Percentiles rank a stretch among this genome's conserved stretches.
Conservation (phyloP, 169 alveolate genomes). For the Fabrea salina region DNA sequence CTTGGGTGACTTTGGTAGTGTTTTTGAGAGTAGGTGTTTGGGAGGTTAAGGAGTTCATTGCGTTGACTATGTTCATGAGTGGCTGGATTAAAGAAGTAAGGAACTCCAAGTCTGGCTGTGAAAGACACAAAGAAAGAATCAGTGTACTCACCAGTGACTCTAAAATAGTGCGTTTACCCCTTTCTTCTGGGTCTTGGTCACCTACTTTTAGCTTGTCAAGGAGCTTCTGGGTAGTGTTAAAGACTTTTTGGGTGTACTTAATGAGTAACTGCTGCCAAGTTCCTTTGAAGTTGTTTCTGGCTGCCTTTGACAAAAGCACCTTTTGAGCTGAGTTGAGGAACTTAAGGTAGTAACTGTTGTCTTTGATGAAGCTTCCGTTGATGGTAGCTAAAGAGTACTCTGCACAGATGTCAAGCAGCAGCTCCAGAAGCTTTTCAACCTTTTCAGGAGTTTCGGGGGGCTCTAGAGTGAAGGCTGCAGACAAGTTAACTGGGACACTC, state of each 20-base stretch:
- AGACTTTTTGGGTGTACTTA: neutral
- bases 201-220: neutral
- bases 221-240: neutral
- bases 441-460: neutral
- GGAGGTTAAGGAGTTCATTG: neutral
- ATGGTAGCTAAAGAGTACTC: neutral
- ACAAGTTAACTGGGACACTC: constrained; percentile 26
- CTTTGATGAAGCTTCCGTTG: neutral
- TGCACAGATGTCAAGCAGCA: constrained; percentile 1
- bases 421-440: neutral
- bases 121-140: neutral
- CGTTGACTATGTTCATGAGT: constrained; percentile 11
- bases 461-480: constrained; percentile 17
- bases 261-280: constrained; percentile 18
- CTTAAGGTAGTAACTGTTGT: neutral
- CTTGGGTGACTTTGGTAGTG: neutral
- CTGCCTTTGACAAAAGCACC: constrained; percentile 17
- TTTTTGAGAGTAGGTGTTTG: neutral
- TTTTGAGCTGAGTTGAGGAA: constrained; percentile 14
- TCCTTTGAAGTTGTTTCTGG: constrained; percentile 26
- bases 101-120: neutral
- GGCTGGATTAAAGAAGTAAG: neutral
- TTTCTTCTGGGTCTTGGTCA: neutral
- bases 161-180: neutral
- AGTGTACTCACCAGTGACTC: constrained; percentile 15